A percentile compares a stretch with the other conserved stretches of the same genome.
Conservation (phyloP, 176 grass and related monocot genomes). For the Eragrostis nindensis region DNA sequence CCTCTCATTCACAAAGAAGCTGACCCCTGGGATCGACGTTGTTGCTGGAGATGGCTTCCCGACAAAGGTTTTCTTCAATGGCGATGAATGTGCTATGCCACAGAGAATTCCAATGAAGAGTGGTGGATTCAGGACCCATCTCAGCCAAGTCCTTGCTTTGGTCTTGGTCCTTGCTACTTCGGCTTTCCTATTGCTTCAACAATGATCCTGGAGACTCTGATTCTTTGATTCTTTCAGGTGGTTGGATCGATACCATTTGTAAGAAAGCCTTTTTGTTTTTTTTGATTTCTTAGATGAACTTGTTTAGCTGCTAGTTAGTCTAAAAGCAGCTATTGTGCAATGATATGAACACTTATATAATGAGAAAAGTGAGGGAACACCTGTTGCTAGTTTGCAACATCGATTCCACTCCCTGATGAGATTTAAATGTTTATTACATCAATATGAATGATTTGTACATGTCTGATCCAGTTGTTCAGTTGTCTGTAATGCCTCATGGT, state of each 20-base stretch:
- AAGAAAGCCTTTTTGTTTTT: constrained; percentile 58
- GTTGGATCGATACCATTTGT: constrained; percentile 44
- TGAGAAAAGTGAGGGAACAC: constrained; percentile 19
- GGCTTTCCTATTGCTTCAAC: constrained; percentile 50
- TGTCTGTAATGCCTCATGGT: constrained; percentile 23
- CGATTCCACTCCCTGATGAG: constrained; percentile 31
- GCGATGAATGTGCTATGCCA: constrained; percentile 75
- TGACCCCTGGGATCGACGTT: constrained; percentile 68
- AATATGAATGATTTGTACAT: constrained; percentile 43
- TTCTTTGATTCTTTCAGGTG: constrained; percentile 76
- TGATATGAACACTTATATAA: constrained; percentile 32
- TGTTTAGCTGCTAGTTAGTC: constrained; percentile 41
- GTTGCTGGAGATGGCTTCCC: constrained; percentile 78
- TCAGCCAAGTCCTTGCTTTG: constrained; percentile 27
- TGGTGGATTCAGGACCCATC: constrained; percentile 50
- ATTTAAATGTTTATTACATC: constrained; percentile 44
- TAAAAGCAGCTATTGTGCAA: constrained; percentile 31
- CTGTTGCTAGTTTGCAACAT: constrained; percentile 50
- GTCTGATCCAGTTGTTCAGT: constrained; percentile 24
- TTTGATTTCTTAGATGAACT: constrained; percentile 37
- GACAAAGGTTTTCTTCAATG: constrained; percentile 92
- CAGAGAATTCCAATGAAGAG: constrained; percentile 49
- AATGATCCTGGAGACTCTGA: constrained; percentile 53
- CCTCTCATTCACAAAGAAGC: constrained; percentile 86
- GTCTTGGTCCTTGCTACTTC: constrained; percentile 51